These are phyloP conservation scores for Camelina laxa DNA, from an alignment of 345 rosid species.

Conservation along the genomic window DNA sequence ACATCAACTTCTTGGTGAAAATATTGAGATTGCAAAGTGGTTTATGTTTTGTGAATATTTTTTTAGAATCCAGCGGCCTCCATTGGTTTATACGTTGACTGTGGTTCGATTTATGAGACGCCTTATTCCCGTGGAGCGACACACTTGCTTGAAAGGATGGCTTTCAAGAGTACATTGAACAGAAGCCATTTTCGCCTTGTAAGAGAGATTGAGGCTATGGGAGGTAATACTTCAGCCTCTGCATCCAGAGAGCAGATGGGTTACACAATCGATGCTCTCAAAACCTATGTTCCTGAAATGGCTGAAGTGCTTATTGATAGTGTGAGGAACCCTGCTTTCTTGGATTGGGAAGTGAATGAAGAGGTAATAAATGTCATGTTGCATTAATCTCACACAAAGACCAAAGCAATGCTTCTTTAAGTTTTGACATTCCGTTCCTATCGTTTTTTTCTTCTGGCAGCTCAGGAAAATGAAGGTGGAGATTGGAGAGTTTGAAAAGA, in stretches of 20 bases:
- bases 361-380: conserved; percentile 50
- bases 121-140: conserved; percentile 70
- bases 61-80: conserved; percentile 79
- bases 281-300: conserved; percentile 89
- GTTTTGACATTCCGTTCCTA: background rate
- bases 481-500: conserved; percentile 63
- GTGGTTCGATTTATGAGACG: conserved; percentile 79
- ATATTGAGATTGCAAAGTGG: conserved; percentile 11
- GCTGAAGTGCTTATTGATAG: conserved; percentile 84
- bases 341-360: conserved; percentile 92
- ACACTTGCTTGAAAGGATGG: conserved; percentile 88
- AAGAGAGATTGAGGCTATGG: conserved; percentile 88
- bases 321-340: conserved; percentile 89
- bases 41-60: conserved; percentile 34
- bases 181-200: conserved; percentile 79
- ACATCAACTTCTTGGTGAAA: background rate
- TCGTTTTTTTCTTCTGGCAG: conserved; percentile 48
- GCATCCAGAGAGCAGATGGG: conserved; percentile 87
- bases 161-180: conserved; percentile 82
- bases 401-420: background rate
- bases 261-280: conserved; percentile 90
- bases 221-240: conserved; percentile 74
- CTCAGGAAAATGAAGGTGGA: conserved; percentile 72
- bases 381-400: conserved; percentile 5
- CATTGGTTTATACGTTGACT: conserved; percentile 72